Evolutionary conservation across 768 basidiomycete genomes (phyloP).

Genomic region (Panus rudis): DNA sequence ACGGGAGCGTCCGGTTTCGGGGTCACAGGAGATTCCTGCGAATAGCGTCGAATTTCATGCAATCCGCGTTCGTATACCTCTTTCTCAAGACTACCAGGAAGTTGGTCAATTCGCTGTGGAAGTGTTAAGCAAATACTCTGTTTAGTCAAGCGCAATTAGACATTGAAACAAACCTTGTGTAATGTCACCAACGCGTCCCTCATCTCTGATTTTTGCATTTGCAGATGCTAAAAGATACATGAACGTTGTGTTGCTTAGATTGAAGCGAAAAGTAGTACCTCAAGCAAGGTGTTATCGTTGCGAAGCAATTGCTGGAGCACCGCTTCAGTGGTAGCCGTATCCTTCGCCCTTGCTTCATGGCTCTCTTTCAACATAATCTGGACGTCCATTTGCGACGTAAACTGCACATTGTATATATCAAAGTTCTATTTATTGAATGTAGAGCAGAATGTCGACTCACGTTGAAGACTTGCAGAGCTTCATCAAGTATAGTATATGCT

Average conservation of each 20-base stretch:
- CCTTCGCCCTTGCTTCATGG: constrained; percentile 2
- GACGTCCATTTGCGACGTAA: neutral
- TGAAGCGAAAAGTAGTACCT: neutral
- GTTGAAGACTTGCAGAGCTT: constrained; percentile 3
- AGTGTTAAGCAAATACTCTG: neutral
- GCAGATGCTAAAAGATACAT: neutral
- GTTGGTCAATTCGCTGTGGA: neutral
- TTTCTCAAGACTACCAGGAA: neutral
- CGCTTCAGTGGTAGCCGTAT: neutral
- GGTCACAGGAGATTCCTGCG: constrained; percentile 1
- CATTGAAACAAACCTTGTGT: too few relatives aligned
- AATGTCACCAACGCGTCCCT: too few relatives aligned
- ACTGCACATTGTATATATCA: neutral
- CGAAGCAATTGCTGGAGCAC: constrained; percentile 1
- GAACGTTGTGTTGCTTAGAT: neutral
- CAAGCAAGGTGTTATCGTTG: constrained; percentile 3
- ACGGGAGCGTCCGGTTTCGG: neutral
- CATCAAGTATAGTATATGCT: neutral
- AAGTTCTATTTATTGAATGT: neutral
- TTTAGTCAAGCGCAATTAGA: too few relatives aligned
- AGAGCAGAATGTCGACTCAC: neutral
- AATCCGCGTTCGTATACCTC: neutral
- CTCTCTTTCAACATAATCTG: neutral
- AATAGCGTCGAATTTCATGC: constrained; percentile 2
- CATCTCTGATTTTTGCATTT: neutral